A percentile compares a stretch with the other conserved stretches of the same genome.
Evolutionary conservation across 2,329 filamentous ascomycete species (phyloP).

Genomic region (Botrytis pseudocinerea): DNA sequence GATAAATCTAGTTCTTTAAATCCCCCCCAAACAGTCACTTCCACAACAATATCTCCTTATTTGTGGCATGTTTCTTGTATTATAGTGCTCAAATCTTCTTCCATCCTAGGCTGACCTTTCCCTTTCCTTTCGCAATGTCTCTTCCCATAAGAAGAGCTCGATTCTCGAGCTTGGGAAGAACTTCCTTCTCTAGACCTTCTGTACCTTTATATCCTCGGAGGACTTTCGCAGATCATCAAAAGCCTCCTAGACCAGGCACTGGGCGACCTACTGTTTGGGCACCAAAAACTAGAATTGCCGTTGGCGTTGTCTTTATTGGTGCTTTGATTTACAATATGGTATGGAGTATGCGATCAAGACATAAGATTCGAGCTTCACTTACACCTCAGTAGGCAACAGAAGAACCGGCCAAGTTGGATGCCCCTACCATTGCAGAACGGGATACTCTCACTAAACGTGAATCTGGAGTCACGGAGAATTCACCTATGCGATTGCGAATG

Average conservation of each 20-base stretch:
- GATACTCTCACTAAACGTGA: constrained; percentile 81
- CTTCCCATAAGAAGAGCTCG: constrained; percentile 25
- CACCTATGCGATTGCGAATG: constrained; percentile 97
- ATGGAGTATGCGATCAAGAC: constrained; percentile 24
- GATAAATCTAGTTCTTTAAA: not conserved
- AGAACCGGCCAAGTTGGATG: constrained; percentile 52
- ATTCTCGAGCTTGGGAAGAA: constrained; percentile 23
- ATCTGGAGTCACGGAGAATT: constrained; percentile 69
- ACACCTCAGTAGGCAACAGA: constrained; percentile 38
- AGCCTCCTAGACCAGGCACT: constrained; percentile 28
- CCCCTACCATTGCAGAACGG: constrained; percentile 76
- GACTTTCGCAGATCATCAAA: constrained; percentile 29
- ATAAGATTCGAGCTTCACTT: constrained; percentile 28
- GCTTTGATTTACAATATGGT: constrained; percentile 54
- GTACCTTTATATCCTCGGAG: constrained; percentile 30
- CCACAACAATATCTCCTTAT: constrained; percentile 24
- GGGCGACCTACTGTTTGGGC: constrained; percentile 41
- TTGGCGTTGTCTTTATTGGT: constrained; percentile 51
- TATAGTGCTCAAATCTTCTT: constrained; percentile 27
- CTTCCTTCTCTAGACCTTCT: constrained; percentile 6
- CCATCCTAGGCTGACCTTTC: not conserved
- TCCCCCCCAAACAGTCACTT: not conserved
- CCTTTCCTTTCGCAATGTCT: constrained; percentile 35
- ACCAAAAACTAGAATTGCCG: constrained; percentile 49
- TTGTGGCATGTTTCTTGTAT: constrained; percentile 36